A percentile compares a stretch with the other conserved stretches of the same genome.
Conservation (phyloP, 2,329 filamentous ascomycete genomes). For the Paracamarosporium sp. region DNA sequence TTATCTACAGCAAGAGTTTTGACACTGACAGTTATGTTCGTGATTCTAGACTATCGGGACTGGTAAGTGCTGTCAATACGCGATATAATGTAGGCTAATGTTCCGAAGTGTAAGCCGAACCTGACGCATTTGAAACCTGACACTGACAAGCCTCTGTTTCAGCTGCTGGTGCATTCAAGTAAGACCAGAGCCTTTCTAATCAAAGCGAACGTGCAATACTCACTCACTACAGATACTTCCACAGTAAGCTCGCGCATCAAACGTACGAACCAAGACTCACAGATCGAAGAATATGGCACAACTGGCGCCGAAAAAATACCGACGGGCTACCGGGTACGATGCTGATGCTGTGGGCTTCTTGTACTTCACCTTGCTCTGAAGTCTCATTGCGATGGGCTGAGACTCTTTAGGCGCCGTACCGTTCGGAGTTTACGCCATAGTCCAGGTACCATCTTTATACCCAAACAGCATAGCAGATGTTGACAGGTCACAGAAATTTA, state of each 20-base stretch:
- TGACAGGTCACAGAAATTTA: slow-evolving; percentile 55
- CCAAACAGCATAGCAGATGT: background rate
- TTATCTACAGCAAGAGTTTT: slow-evolving; percentile 1
- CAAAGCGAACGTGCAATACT: slow-evolving; percentile 8
- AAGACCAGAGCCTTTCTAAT: slow-evolving; percentile 10
- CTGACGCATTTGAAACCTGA: background rate
- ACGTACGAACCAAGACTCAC: slow-evolving; percentile 16
- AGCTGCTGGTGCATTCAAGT: slow-evolving; percentile 54
- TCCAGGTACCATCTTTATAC: slow-evolving; percentile 47
- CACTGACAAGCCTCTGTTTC: slow-evolving; percentile 22
- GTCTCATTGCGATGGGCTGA: slow-evolving; percentile 9
- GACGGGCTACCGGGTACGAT: slow-evolving; percentile 66
- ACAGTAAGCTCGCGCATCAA: slow-evolving; percentile 37
- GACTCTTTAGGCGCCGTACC: slow-evolving; percentile 48
- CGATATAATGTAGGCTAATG: slow-evolving; percentile 22
- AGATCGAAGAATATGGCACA: slow-evolving; percentile 61
- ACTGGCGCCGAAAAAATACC: slow-evolving; percentile 66
- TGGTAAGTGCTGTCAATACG: slow-evolving; percentile 26
- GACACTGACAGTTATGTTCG: slow-evolving; percentile 18
- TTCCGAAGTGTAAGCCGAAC: slow-evolving; percentile 27
- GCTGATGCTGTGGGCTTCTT: slow-evolving; percentile 70
- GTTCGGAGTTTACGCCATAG: slow-evolving; percentile 60
- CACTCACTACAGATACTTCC: slow-evolving; percentile 36
- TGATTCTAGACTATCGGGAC: slow-evolving; percentile 46
- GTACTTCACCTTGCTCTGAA: slow-evolving; percentile 35